phyloP scores from a whole-genome alignment of 345 rosid genomes.

The Eucalyptus regnans region DNA sequence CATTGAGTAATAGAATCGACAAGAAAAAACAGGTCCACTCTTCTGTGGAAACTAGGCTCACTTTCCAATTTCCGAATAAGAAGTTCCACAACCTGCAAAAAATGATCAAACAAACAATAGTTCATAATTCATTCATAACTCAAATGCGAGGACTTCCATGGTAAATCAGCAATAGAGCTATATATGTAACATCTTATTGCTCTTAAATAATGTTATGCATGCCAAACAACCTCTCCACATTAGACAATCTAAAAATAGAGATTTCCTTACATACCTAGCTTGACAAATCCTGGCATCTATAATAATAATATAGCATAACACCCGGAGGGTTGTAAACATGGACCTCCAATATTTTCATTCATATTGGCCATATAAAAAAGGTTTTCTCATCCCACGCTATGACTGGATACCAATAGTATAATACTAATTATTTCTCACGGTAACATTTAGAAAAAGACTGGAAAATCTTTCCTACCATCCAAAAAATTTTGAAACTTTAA shows the following conservation, averaged over 20 bases:
- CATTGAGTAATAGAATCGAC: slow-evolving; percentile 94
- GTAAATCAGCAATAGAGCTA: background rate
- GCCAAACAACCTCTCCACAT: background rate
- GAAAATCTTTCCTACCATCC: background rate
- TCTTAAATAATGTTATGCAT: background rate
- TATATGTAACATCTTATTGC: background rate
- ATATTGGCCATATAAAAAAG: background rate
- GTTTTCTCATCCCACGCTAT: background rate
- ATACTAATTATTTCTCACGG: background rate
- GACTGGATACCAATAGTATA: background rate
- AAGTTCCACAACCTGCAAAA: slow-evolving; percentile 83
- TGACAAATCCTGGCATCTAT: background rate
- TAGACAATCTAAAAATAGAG: background rate
- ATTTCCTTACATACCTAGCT: background rate
- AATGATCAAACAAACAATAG: background rate
- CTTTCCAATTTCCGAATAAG: slow-evolving; percentile 76
- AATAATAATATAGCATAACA: background rate
- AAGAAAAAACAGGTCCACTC: slow-evolving; percentile 87
- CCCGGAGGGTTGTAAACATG: background rate
- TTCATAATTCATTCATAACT: background rate
- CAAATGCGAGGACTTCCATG: background rate
- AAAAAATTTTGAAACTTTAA: background rate
- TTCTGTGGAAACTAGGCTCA: slow-evolving; percentile 76
- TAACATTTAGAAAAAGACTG: background rate
- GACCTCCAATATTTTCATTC: background rate